Base-by-base conservation (phyloP, 805 yeast species). In the Sungouiella blattae region DNA sequence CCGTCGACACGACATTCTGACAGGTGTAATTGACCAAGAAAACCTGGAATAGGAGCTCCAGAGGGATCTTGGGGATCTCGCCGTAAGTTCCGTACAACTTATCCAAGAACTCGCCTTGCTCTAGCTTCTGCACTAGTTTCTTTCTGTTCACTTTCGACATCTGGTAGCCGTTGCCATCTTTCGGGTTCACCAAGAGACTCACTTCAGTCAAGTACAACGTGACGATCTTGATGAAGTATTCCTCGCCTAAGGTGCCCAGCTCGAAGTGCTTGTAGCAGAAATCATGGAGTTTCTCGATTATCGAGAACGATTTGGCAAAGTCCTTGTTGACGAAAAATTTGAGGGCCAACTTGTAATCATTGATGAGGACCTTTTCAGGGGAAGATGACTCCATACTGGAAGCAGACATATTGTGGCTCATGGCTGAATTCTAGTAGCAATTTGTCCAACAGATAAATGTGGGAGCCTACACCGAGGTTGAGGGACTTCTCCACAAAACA, bases 311-410 rank as follows among this genome's bases (percentile, higher is more conserved):
- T 32, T 55, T 52, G 4, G 42, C 50, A 27, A 65, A 55, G 42
- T 63, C 57, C 46, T 58, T 64, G 43, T 64, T 66, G 48, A 62
- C 53, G 47, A 67, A 67, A 32, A 51, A 52, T 46, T 67, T 67
- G 39, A 63, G 48, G 2, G 72, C 60, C 30, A 66, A 42, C 33
- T 57, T 52, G 40, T 64, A 67, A 24, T 49, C 53, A 11, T 18
- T 30, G 18, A 28, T 18, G 15, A 46, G 18, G 18, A 46, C 38
- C 26, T 25, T 31, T 27, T 46, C 44, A 2, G 47, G 36, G 2
- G 42, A 39, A 3, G 48, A 46, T 15, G 32, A 27, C n/a, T 43
- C 44, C 37, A 37, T 24, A 11, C n/a, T n/a, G n/a, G n/a, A n/a
- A n/a, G n/a, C n/a, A n/a, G n/a, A n/a, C n/a, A n/a, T n/a, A n/a